A percentile compares a stretch with the other conserved stretches of the same genome.
phyloP scores from a whole-genome alignment of 2,329 filamentous ascomycete genomes.

The Fusarium ramigenum region DNA sequence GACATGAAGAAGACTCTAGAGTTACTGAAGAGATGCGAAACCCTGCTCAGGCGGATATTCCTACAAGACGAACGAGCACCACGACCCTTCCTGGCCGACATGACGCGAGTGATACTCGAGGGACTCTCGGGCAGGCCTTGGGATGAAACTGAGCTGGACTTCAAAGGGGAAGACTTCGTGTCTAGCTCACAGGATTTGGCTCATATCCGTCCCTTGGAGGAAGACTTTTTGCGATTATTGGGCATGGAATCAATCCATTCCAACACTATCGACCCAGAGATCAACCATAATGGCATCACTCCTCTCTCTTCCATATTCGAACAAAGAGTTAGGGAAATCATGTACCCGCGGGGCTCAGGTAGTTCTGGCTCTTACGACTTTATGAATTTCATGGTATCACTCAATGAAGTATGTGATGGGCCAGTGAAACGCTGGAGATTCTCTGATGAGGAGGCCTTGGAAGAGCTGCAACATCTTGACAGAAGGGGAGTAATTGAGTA shows the following conservation, averaged over 20 bases:
- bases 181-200: background rate
- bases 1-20: slow-evolving; percentile 36
- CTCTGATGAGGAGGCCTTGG: slow-evolving; percentile 28
- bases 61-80: slow-evolving; percentile 25
- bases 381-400: slow-evolving; percentile 29
- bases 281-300: background rate
- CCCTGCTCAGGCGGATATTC: slow-evolving; percentile 4
- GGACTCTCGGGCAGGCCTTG: slow-evolving; percentile 17
- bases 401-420: slow-evolving; percentile 38
- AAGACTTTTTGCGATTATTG: slow-evolving; percentile 38
- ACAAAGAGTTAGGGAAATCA: slow-evolving; percentile 34
- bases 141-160: background rate
- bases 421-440: slow-evolving; percentile 39
- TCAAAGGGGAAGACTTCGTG: slow-evolving; percentile 19
- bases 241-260: slow-evolving; percentile 20
- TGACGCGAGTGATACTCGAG: slow-evolving; percentile 3
- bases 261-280: background rate
- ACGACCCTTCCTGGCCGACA: slow-evolving; percentile 26
- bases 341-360: slow-evolving; percentile 30
- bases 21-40: slow-evolving; percentile 19
- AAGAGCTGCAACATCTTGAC: slow-evolving; percentile 3
- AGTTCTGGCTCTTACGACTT: slow-evolving; percentile 24
- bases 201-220: slow-evolving; percentile 37
- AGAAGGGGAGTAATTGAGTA: slow-evolving; percentile 25
- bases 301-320: slow-evolving; percentile 30